Percentiles rank a stretch among this genome's conserved stretches.
phyloP scores from a whole-genome alignment of 2,329 filamentous ascomycete species.

The Penicillium corylophilum region DNA sequence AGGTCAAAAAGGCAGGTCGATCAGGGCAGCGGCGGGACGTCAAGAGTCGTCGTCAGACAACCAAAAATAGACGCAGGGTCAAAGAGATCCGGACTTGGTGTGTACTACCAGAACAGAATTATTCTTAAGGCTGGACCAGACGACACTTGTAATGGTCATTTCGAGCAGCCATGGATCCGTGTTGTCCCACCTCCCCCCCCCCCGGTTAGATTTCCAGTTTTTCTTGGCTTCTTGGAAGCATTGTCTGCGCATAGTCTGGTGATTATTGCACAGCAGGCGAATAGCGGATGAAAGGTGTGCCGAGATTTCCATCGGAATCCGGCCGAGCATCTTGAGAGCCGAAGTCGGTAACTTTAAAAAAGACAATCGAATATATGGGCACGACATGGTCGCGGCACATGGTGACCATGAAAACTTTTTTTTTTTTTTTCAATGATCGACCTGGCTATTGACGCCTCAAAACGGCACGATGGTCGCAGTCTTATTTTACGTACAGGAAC shows the following conservation, averaged over 20 bases:
- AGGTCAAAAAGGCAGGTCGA: not conserved
- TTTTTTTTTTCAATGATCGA: not conserved
- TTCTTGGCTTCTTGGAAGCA: too few relatives aligned
- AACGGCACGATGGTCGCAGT: not conserved
- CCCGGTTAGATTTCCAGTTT: too few relatives aligned
- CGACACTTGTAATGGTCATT: not conserved
- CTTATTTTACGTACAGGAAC: constrained; percentile 5
- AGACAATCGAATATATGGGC: too few relatives aligned
- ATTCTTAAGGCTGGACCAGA: not conserved
- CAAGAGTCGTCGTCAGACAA: not conserved
- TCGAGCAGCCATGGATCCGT: not conserved
- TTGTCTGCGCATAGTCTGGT: too few relatives aligned
- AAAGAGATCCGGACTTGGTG: not conserved
- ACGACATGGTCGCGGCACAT: too few relatives aligned
- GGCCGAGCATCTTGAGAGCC: too few relatives aligned
- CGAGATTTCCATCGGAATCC: too few relatives aligned
- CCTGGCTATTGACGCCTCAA: not conserved
- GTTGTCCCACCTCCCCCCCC: too few relatives aligned
- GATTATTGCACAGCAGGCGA: too few relatives aligned
- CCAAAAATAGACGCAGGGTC: not conserved
- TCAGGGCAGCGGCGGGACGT: not conserved
- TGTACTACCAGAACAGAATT: not conserved
- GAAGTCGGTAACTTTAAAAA: too few relatives aligned
- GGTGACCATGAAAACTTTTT: too few relatives aligned
- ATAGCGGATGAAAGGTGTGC: too few relatives aligned